Base-by-base conservation (phyloP, 495 filamentous ascomycete species). In the Podospora anserina region DNA sequence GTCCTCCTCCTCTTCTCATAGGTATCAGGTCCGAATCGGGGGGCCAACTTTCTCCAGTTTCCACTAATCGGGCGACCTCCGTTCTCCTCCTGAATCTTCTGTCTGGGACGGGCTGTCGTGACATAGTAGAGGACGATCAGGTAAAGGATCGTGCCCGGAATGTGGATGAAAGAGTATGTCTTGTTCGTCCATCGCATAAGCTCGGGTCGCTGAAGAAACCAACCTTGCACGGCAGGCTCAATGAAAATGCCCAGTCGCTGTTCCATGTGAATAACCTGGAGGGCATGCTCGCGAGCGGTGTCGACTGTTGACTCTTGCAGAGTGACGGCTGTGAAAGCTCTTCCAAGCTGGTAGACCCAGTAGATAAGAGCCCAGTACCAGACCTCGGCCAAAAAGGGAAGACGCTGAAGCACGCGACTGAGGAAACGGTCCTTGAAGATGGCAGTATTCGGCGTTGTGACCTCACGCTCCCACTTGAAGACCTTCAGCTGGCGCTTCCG, bases 301-400 rank as follows among this genome's bases (percentile, higher is more conserved):
- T 82, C 58, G 78, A 85, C 78, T 13, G 88, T 87, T 49, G 85
- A 81, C 16, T 80, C 75, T 67, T 87, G 82, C 18, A 89, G 82
- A n/a, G 86, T 78, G 61, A 88, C 79, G 64, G 88, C 87, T 39
- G 89, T 88, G 63, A 77, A 77, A 57, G 76, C 76, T n/a, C 76
- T 70, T 28, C 76, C 76, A n/a, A 77, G 76, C 63, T 77, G 76
- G 65, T 77, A 77, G 19, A 76, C 76, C 70, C 84, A 84, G 74
- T 89, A 90, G 61, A 88, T 90, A 34, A 88, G 77, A 58, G 87
- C 88, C 91, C 91, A 94, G 71, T 94, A 94, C 83, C 89, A 93
- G 72, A 89, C 89, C 77, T 94, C 91, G 26, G 89, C 86, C 30
- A 94, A 75, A 71, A 94, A 94, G 13, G 91, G 91, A 64, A 91